Base-by-base conservation (phyloP, 805 yeast genomes). In the Schwanniomyces occidentalis region DNA sequence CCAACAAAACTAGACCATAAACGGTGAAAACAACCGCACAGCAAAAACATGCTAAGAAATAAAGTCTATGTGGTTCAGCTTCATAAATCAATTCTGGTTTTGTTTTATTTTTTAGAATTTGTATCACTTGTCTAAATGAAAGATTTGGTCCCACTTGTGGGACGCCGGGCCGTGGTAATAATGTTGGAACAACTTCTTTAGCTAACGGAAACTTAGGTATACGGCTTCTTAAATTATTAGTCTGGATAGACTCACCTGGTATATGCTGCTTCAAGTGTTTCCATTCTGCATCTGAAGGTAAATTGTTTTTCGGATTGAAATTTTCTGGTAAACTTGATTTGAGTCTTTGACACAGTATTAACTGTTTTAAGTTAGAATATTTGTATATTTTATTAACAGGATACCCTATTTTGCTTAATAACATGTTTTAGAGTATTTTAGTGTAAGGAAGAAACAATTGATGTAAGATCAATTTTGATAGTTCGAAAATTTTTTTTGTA, bases 31-130 rank as follows among this genome's bases (percentile, higher is more conserved):
- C 78, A 24, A 85, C 61, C 0, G 89, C 86, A 51, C 82, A 70
- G 28, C 85, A 78, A 42, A 80, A 77, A 52, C 85, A 76, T 14
- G 78, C 73, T 8, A 85, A 63, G 55, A 85, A 86, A 56, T 85
- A 87, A 20, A 85, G 65, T 37, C 84, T 66, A 53, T 87, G 95
- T 0, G 93, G 85, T 58, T 87, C 95, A 16, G 89, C 78, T 65
- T 85, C 91, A 58, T 86, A 87, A 27, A 86, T 71, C 35, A 86
- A 64, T 50, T 85, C 95, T 1, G 91, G 91, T 30, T 73, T 71
- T 8, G 59, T 61, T 46, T 80, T 76, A 24, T 64, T 61, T 40
- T 72, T 65, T 41, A 86, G 61, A 8, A 75, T 70, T 37, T 73
- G 72, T 47, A 82, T 64, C 61, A 87, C 79, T 52, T 82, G 82